phyloP scores from a whole-genome alignment of 2,329 filamentous ascomycete species.

The Metarhizium sp. region DNA sequence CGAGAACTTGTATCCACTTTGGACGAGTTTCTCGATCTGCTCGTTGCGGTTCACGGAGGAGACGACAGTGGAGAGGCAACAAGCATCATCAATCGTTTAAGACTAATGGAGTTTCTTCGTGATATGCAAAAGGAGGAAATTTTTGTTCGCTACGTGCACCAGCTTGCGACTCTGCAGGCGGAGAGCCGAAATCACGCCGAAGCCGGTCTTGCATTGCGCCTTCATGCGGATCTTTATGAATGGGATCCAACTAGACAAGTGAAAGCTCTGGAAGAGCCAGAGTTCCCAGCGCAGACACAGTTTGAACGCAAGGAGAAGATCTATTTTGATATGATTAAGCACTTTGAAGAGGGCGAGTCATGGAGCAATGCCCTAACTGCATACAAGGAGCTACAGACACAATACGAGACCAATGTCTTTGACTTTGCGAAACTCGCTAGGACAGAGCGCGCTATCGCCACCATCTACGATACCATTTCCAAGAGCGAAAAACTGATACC shows the following conservation, averaged over 20 bases:
- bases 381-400: constrained; percentile 82
- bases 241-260: constrained; percentile 71
- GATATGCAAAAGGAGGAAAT: constrained; percentile 98
- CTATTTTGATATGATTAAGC: constrained; percentile 90
- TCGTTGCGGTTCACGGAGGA: constrained; percentile 79
- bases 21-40: constrained; percentile 81
- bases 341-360: constrained; percentile 88
- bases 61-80: constrained; percentile 66
- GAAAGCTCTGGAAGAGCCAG: constrained; percentile 59
- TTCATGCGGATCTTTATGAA: constrained; percentile 87
- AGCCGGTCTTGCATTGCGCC: constrained; percentile 76
- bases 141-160: constrained; percentile 91
- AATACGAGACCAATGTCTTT: constrained; percentile 83
- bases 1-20: constrained; percentile 74
- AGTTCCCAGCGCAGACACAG: constrained; percentile 72
- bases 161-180: constrained; percentile 70
- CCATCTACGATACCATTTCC: constrained; percentile 79
- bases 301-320: constrained; percentile 90
- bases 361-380: constrained; percentile 83
- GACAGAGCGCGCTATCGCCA: constrained; percentile 82
- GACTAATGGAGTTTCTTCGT: constrained; percentile 90
- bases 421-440: constrained; percentile 89
- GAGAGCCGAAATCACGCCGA: constrained; percentile 73
- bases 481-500: constrained; percentile 71
- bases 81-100: constrained; percentile 77